Percentiles rank a stretch among this genome's conserved stretches.
phyloP scores from a whole-genome alignment of 495 filamentous ascomycete species.

The Podospora australis region DNA sequence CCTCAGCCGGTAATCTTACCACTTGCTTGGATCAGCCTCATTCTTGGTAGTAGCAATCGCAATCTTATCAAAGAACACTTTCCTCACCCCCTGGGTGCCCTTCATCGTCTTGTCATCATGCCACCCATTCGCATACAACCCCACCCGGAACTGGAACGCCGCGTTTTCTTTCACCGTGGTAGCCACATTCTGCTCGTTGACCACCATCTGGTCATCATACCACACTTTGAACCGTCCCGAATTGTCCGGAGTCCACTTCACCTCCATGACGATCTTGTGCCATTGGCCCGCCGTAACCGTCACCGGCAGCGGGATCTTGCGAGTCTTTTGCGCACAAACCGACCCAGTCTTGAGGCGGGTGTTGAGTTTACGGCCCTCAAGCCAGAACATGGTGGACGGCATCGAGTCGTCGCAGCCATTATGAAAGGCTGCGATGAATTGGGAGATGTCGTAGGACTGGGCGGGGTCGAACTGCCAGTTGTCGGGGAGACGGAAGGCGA shows the following conservation, averaged over 20 bases:
- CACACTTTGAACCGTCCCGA: conserved; percentile 46
- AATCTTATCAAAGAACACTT: conserved; percentile 52
- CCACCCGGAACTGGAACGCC: conserved; percentile 47
- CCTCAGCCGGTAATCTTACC: conserved; percentile 1
- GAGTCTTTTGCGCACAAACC: conserved; percentile 25
- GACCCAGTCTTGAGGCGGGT: conserved; percentile 42
- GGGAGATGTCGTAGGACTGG: conserved; percentile 47
- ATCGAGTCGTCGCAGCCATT: conserved; percentile 48
- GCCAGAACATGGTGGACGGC: conserved; percentile 49
- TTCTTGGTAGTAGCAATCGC: conserved; percentile 40
- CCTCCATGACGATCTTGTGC: conserved; percentile 46
- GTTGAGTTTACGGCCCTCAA: conserved; percentile 40
- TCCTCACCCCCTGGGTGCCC: conserved; percentile 42
- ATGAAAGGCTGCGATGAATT: conserved; percentile 53
- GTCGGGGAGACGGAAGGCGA: conserved; percentile 45
- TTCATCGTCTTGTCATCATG: conserved; percentile 40
- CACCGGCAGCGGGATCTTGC: conserved; percentile 24
- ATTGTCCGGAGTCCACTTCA: conserved; percentile 40
- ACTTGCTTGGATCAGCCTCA: conserved; percentile 35
- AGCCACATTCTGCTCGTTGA: conserved; percentile 34
- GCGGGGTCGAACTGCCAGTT: conserved; percentile 44
- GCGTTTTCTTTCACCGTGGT: conserved; percentile 43
- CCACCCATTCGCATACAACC: conserved; percentile 53
- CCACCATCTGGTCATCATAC: conserved; percentile 45
- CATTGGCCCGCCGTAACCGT: conserved; percentile 42